Percentiles rank a stretch among this genome's conserved stretches.
Evolutionary conservation across 768 basidiomycete species (phyloP).

Genomic region (Suillus plorans): DNA sequence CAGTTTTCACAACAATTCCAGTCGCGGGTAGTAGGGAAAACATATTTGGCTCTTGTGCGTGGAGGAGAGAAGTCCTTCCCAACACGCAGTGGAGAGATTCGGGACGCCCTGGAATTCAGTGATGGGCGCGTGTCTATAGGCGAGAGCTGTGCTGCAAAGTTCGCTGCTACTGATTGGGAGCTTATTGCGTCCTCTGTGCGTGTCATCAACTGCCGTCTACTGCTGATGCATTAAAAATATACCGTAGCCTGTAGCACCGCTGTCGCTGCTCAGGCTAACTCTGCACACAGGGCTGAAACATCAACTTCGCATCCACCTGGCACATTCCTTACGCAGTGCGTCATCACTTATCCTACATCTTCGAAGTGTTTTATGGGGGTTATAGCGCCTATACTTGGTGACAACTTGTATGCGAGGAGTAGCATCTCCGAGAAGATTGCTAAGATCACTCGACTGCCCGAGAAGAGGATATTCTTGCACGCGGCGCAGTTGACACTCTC

Average conservation of each 20-base stretch:
- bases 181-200: slow-evolving; percentile 58
- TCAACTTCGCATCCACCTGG: slow-evolving; percentile 66
- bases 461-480: slow-evolving; percentile 59
- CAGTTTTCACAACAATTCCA: slow-evolving; percentile 58
- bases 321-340: slow-evolving; percentile 49
- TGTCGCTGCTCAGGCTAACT: slow-evolving; percentile 56
- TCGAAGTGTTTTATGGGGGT: slow-evolving; percentile 4
- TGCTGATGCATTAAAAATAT: slow-evolving; percentile 25
- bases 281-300: slow-evolving; percentile 68
- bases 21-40: slow-evolving; percentile 47
- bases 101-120: slow-evolving; percentile 36
- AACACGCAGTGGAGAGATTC: slow-evolving; percentile 41
- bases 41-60: slow-evolving; percentile 64
- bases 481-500: slow-evolving; percentile 55
- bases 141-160: slow-evolving; percentile 29
- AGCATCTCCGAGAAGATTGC: slow-evolving; percentile 30
- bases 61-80: slow-evolving; percentile 49
- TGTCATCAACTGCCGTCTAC: slow-evolving; percentile 9
- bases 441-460: slow-evolving; percentile 33
- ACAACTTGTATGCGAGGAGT: slow-evolving; percentile 47
- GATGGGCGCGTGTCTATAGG: slow-evolving; percentile 46
- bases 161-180: slow-evolving; percentile 52
- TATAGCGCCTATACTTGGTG: slow-evolving; percentile 68
- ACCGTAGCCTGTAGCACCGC: slow-evolving; percentile 39
- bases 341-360: slow-evolving; percentile 3